phyloP scores from a whole-genome alignment of 495 filamentous ascomycete genomes.

The Xanthoparmelia taractica region DNA sequence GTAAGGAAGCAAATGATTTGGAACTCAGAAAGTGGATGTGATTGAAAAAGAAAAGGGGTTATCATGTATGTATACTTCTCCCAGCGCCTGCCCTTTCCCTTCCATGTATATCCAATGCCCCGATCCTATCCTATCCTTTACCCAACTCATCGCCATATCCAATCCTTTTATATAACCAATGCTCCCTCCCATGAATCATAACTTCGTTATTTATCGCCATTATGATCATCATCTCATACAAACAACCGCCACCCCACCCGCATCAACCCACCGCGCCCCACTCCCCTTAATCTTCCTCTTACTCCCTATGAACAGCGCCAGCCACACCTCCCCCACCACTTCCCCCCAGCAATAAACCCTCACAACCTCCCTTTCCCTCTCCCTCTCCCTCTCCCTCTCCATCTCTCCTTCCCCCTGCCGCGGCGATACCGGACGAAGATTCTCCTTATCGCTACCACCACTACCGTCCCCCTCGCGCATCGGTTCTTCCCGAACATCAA shows the following conservation, averaged over 20 bases:
- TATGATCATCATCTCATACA: slow-evolving; percentile 29
- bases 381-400: no score
- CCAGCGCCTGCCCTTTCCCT: neutral
- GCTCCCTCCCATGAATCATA: slow-evolving; percentile 1
- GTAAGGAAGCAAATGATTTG: no score
- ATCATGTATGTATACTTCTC: neutral
- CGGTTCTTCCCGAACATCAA: no score
- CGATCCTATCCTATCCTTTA: neutral
- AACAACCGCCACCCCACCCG: slow-evolving; percentile 43
- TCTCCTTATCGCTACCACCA: slow-evolving; percentile 13
- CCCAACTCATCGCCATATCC: neutral
- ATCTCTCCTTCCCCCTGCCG: no score
- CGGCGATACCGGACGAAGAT: no score
- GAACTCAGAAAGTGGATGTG: no score
- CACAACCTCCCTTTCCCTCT: slow-evolving; percentile 28
- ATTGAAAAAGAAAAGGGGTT: slow-evolving; percentile 3
- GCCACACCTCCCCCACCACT: slow-evolving; percentile 53
- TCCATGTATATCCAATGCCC: neutral
- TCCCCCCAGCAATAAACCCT: slow-evolving; percentile 63
- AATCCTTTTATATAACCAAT: no score
- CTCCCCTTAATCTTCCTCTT: slow-evolving; percentile 46
- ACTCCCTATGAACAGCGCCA: slow-evolving; percentile 57
- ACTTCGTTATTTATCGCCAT: neutral
- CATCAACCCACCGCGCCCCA: slow-evolving; percentile 52
- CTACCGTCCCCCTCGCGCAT: neutral